Percentiles rank a stretch among this genome's conserved stretches.
phyloP scores from a whole-genome alignment of 148 eudicot genomes.

The Rhododendron ferrugineum region DNA sequence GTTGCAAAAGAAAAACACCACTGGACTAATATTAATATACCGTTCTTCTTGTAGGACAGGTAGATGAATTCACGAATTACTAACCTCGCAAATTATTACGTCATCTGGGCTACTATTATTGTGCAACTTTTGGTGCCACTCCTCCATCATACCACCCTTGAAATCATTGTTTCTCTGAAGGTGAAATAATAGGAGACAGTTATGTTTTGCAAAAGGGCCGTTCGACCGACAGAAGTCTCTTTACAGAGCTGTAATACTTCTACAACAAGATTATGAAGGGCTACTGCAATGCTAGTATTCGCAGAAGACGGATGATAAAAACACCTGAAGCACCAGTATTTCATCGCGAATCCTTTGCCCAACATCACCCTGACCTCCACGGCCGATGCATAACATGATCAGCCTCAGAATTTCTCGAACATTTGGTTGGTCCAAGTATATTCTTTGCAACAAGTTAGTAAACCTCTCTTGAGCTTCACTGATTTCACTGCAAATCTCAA shows the following conservation, averaged over 20 bases:
- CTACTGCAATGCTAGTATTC: background rate
- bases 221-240: background rate
- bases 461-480: constrained; percentile 14
- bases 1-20: background rate
- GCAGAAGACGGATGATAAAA: background rate
- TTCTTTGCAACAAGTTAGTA: constrained; percentile 9
- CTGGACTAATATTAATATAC: background rate
- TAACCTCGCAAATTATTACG: constrained; percentile 10
- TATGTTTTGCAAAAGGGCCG: background rate
- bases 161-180: constrained; percentile 10
- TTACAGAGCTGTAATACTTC: background rate
- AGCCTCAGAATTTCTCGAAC: constrained; percentile 11
- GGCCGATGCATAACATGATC: constrained; percentile 9
- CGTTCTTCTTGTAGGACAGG: background rate
- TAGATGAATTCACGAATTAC: background rate
- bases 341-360: constrained; percentile 15
- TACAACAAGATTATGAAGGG: background rate
- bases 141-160: constrained; percentile 16
- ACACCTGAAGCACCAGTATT: constrained; percentile 12
- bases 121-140: constrained; percentile 13
- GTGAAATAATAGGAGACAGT: background rate
- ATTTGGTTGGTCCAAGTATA: constrained; percentile 2
- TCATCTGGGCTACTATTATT: constrained; percentile 13
- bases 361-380: constrained; percentile 12
- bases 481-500: background rate